Conservation (phyloP, 306 rosid species). For the Fragaria nilgerrensis region DNA sequence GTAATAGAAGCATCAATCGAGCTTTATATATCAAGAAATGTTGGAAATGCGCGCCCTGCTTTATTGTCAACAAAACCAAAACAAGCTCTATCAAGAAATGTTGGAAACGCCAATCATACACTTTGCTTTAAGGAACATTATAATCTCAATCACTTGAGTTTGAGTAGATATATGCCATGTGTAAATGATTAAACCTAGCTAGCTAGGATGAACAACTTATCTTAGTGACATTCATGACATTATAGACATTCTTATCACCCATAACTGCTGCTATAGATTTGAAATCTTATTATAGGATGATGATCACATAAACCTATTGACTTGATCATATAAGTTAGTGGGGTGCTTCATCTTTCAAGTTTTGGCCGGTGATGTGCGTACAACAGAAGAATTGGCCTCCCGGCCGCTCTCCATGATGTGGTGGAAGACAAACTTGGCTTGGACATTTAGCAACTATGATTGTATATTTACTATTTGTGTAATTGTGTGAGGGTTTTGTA, state of each 20-base stretch:
- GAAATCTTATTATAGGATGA: neutral
- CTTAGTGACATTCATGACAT: neutral
- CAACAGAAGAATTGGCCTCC: neutral
- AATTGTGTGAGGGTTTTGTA: neutral
- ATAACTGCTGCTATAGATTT: neutral
- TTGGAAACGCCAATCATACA: neutral
- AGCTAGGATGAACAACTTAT: neutral
- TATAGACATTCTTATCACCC: neutral
- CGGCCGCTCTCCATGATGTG: neutral
- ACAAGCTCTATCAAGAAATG: neutral
- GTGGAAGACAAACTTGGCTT: constrained; percentile 18
- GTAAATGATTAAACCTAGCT: neutral
- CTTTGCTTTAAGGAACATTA: neutral
- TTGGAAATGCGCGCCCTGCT: no score
- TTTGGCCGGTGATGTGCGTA: constrained; percentile 5
- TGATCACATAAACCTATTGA: neutral
- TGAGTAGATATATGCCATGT: neutral
- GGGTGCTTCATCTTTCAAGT: neutral
- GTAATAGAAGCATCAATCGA: neutral
- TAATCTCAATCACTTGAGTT: neutral
- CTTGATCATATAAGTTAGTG: neutral
- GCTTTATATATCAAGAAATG: no score
- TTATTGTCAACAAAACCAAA: neutral
- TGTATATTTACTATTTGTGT: neutral
- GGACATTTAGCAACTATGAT: constrained; percentile 7